phyloP scores from a whole-genome alignment of 495 filamentous ascomycete species.

The Lophium mytilinum region DNA sequence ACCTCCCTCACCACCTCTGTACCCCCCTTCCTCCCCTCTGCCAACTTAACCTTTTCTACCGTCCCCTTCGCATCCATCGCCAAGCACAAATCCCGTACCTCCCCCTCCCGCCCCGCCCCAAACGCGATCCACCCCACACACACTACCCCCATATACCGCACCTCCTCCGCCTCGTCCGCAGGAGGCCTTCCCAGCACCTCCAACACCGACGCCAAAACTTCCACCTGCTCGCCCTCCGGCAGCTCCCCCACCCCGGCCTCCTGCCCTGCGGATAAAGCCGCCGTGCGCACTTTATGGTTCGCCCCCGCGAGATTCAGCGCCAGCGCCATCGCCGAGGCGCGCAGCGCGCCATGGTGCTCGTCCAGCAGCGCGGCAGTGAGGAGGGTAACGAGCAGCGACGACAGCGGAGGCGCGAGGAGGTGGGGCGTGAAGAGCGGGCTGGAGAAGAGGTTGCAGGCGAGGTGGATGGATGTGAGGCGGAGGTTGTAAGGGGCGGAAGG shows the following conservation, averaged over 20 bases:
- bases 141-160: slow-evolving; percentile 60
- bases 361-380: slow-evolving; percentile 50
- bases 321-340: slow-evolving; percentile 74
- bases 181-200: slow-evolving; percentile 51
- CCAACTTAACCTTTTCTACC: slow-evolving; percentile 27
- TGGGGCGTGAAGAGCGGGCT: slow-evolving; percentile 36
- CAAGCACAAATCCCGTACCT: slow-evolving; percentile 65
- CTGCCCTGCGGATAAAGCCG: background rate
- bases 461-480: slow-evolving; percentile 66
- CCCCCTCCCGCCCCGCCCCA: slow-evolving; percentile 55
- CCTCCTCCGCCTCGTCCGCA: slow-evolving; percentile 57
- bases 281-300: slow-evolving; percentile 55
- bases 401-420: slow-evolving; percentile 30
- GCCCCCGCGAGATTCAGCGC: slow-evolving; percentile 70
- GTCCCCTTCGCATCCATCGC: slow-evolving; percentile 59
- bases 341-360: slow-evolving; percentile 41
- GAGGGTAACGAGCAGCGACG: slow-evolving; percentile 38
- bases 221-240: slow-evolving; percentile 61
- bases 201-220: slow-evolving; percentile 65
- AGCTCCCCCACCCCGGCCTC: slow-evolving; percentile 33
- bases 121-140: slow-evolving; percentile 70
- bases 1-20: background rate
- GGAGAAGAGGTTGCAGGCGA: slow-evolving; percentile 56
- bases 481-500: slow-evolving; percentile 63
- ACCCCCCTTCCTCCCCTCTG: background rate